These are phyloP conservation scores for Pugionium dolabratum DNA, from an alignment of 345 rosid genomes.

Conservation along the genomic window DNA sequence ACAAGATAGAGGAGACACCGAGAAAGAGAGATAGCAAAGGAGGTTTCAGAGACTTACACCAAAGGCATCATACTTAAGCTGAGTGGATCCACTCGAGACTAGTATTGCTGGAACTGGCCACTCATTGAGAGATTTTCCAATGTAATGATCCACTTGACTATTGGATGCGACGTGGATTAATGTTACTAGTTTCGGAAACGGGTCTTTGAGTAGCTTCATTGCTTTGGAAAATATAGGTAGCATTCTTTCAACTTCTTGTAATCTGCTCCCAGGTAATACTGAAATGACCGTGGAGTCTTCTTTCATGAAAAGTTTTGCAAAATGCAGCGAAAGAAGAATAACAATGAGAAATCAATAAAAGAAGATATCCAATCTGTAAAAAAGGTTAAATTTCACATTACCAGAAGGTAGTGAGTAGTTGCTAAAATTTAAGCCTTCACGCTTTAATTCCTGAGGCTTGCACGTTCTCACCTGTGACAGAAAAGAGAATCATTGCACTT, in stretches of 20 bases:
- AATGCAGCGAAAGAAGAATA: background rate
- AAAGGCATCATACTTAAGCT: slow-evolving; percentile 73
- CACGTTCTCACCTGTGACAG: slow-evolving; percentile 48
- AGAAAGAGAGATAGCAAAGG: slow-evolving; percentile 9
- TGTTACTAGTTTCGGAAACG: slow-evolving; percentile 51
- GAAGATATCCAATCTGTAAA: background rate
- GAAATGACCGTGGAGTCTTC: slow-evolving; percentile 69
- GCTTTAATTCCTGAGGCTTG: slow-evolving; percentile 46
- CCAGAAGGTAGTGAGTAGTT: slow-evolving; percentile 61
- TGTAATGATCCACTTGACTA: slow-evolving; percentile 59
- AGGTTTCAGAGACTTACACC: slow-evolving; percentile 50
- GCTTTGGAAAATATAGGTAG: slow-evolving; percentile 72
- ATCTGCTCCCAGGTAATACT: slow-evolving; percentile 93
- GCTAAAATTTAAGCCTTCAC: slow-evolving; percentile 48
- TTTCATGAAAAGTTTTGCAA: slow-evolving; percentile 16
- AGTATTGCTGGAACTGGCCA: slow-evolving; percentile 81
- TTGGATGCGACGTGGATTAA: slow-evolving; percentile 82
- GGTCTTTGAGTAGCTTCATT: slow-evolving; percentile 51
- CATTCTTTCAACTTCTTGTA: slow-evolving; percentile 87
- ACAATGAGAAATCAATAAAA: slow-evolving; percentile 21
- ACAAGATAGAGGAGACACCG: background rate
- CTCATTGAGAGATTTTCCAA: slow-evolving; percentile 40
- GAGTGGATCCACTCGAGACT: slow-evolving; percentile 65
- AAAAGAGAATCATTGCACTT: background rate
- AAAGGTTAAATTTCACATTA: slow-evolving; percentile 32